Evolutionary conservation across 2,329 filamentous ascomycete species (phyloP), one percentile per base, ranked within the genome.

Genomic region (Colletotrichum godetiae): DNA sequence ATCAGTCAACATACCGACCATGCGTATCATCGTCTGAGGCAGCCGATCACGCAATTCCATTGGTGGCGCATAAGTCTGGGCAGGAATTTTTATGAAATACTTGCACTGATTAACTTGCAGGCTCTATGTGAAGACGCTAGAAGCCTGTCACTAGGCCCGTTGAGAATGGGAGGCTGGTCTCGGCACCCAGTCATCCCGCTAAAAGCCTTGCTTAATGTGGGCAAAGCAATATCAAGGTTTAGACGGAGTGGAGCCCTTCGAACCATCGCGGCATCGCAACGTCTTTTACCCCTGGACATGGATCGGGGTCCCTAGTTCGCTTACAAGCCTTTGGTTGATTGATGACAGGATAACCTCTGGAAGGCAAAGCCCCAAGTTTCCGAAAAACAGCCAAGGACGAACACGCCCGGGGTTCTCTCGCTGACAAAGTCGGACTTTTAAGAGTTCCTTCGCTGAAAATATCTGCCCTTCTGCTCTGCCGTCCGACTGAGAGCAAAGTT

Each of bases 221-320:
- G 13, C 60, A 60, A 59, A 46, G n/a, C 19, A 72, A 60, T 37
- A 46, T 35, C 66, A 52, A 60, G 33, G 67, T 31, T 61, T 55
- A 37, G 60, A 69, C 29, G 22, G 12, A 60, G 67, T 70, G 67
- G 67, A 49, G 33, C 31, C 49, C 29, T 37, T 2, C 22, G 15
- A 49, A 49, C 42, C 42, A 49, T 22, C 19, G 56, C 29, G 33
- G 31, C 67, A 49, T 66, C 22, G 22, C 35, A 61, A 56, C 62
- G 49, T 29, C 35, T 19, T 49, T 37, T 19, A 49, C 35, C 71
- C 71, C 71, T 66, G 55, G 61, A 49, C 19, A 53, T 37, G 22
- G 31, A 33, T 64, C 42, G 35, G 46, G 61, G 13, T 33, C 33
- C 67, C 67, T 10, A 49, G 67, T 29, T 61, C 55, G 55, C 33